Evolutionary conservation across 2,329 filamentous ascomycete species (phyloP).

Genomic region (Colletotrichum cuscutae): DNA sequence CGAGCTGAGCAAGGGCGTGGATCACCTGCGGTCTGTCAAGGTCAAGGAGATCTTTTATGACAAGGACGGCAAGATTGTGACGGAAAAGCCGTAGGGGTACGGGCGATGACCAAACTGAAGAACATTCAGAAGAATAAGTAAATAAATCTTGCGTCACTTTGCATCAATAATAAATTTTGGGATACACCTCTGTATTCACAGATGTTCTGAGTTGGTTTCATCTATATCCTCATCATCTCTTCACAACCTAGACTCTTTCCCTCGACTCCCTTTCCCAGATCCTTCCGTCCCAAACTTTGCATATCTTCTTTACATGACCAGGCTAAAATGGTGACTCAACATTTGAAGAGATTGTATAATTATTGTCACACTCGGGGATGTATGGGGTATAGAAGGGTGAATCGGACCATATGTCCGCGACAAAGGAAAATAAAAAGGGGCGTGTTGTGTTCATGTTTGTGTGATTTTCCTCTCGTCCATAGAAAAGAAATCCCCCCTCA

Average conservation of each 20-base stretch:
- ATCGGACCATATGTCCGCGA: not conserved
- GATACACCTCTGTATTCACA: not conserved
- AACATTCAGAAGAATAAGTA: not conserved
- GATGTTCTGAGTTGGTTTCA: not conserved
- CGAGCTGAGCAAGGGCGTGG: constrained; percentile 73
- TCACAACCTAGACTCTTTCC: not conserved
- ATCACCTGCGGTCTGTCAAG: constrained; percentile 79
- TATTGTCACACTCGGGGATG: constrained; percentile 5
- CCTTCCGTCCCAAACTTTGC: not conserved
- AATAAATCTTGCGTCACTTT: not conserved
- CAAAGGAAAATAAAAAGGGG: constrained; percentile 10
- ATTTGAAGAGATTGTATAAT: not conserved
- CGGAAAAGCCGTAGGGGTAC: constrained; percentile 47
- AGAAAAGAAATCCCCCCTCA: not conserved
- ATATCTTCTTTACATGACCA: not conserved
- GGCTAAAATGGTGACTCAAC: not conserved
- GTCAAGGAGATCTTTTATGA: constrained; percentile 80
- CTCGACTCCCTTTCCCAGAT: not conserved
- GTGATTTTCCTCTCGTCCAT: no score
- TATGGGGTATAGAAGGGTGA: constrained; percentile 15
- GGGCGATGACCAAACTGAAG: no score
- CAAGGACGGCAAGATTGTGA: constrained; percentile 68
- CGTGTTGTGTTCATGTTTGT: not conserved
- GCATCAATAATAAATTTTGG: no score
- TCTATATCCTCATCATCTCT: not conserved